phyloP scores from a whole-genome alignment of 2,329 filamentous ascomycete genomes.

The Botrytis tulipae region DNA sequence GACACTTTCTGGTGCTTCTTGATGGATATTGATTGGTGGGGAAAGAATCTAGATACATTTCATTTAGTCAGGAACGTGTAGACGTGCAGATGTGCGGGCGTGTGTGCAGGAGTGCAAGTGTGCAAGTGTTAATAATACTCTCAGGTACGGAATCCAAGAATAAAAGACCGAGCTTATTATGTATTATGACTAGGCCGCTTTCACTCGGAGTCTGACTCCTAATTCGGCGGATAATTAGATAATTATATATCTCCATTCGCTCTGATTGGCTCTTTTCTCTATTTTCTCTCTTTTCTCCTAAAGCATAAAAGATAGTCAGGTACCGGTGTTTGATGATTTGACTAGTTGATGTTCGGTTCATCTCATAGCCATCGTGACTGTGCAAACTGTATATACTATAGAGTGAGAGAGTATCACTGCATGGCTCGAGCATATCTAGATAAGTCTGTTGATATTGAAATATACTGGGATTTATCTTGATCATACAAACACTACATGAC shows the following conservation, averaged over 20 bases:
- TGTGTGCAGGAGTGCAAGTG: too few species aligned
- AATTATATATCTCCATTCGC: background rate
- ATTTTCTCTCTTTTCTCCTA: background rate
- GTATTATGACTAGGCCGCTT: background rate
- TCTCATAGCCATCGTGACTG: background rate
- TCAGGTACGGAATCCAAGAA: background rate
- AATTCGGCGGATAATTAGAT: background rate
- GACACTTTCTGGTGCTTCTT: background rate
- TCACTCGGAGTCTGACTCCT: background rate
- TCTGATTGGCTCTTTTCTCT: background rate
- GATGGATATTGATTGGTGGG: background rate
- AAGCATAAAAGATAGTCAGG: background rate
- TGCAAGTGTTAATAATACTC: background rate
- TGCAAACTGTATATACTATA: background rate
- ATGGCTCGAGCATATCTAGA: background rate
- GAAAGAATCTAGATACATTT: background rate
- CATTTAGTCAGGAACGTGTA: background rate
- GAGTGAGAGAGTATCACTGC: background rate
- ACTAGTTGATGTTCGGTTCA: background rate
- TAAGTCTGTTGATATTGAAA: background rate
- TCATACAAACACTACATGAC: background rate
- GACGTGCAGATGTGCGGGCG: background rate
- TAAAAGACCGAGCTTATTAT: background rate
- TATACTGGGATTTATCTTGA: background rate
- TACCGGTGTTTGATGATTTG: conserved; percentile 3